Percentiles rank a stretch among this genome's conserved stretches.
Conservation (phyloP, 2,329 filamentous ascomycete genomes). For the Colletotrichum liaoningense region DNA sequence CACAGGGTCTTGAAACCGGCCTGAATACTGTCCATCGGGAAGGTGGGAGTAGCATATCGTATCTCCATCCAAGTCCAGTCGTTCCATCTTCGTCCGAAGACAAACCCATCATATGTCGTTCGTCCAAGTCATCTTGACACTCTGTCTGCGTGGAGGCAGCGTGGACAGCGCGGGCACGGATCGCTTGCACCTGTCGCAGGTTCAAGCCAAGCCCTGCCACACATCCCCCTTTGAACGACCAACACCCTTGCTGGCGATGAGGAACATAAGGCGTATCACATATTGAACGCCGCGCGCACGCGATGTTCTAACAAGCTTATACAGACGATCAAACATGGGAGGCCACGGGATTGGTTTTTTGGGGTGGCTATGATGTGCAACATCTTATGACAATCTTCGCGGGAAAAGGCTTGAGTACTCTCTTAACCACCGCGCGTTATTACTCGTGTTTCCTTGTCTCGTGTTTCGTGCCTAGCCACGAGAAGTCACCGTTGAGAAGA, state of each 20-base stretch:
- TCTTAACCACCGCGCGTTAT: neutral
- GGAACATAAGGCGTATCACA: constrained; percentile 9
- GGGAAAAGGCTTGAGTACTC: neutral
- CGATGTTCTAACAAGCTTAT: constrained; percentile 10
- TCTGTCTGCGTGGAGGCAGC: neutral
- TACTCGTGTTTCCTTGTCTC: neutral
- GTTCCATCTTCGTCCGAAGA: neutral
- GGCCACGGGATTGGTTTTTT: neutral
- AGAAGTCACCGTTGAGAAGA: too few species aligned
- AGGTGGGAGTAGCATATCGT: neutral
- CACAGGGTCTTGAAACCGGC: neutral
- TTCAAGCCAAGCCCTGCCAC: neutral
- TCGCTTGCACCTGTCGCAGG: neutral
- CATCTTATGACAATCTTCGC: constrained; percentile 7
- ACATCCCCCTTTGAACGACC: neutral
- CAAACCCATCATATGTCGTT: neutral
- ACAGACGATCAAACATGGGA: constrained; percentile 17
- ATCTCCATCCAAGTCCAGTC: neutral
- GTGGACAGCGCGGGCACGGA: neutral
- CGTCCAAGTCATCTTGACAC: neutral
- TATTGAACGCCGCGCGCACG: neutral
- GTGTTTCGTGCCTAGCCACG: neutral
- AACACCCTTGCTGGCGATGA: neutral
- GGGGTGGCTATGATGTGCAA: neutral
- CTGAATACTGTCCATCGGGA: neutral